phyloP scores from a whole-genome alignment of 2,329 filamentous ascomycete species.

The Myriosclerotinia curreyana region DNA sequence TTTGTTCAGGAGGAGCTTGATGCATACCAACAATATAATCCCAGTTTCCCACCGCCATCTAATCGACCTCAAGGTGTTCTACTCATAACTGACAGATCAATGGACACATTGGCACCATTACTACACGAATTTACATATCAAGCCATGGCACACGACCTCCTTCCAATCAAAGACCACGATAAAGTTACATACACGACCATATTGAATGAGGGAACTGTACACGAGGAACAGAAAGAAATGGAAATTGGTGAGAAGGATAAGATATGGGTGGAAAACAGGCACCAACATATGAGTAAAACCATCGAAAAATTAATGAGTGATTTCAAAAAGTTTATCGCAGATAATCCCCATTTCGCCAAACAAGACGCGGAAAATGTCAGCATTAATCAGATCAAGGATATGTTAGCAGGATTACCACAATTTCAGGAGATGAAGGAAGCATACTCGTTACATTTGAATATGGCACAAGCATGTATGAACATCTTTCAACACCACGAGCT shows the following conservation, averaged over 20 bases:
- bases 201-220: conserved; percentile 68
- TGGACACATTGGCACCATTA: conserved; percentile 85
- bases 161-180: conserved; percentile 83
- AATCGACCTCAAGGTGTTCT: conserved; percentile 77
- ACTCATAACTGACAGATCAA: conserved; percentile 84
- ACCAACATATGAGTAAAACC: conserved; percentile 96
- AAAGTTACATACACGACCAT: conserved; percentile 82
- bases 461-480: conserved; percentile 98
- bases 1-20: conserved; percentile 93
- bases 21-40: conserved; percentile 78
- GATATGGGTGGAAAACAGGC: conserved; percentile 92
- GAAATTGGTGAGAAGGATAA: conserved; percentile 87
- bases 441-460: conserved; percentile 89
- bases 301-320: conserved; percentile 90
- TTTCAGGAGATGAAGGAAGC: conserved; percentile 95
- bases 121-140: conserved; percentile 98
- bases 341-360: conserved; percentile 90
- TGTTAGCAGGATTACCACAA: conserved; percentile 90
- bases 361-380: conserved; percentile 66
- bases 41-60: conserved; percentile 77
- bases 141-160: conserved; percentile 92
- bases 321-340: conserved; percentile 85
- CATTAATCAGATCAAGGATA: conserved; percentile 91
- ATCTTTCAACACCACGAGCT: conserved; percentile 83
- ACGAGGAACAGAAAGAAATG: conserved; percentile 81